A percentile compares a stretch with the other conserved stretches of the same genome.
phyloP scores from a whole-genome alignment of 2,329 filamentous ascomycete species.

The Parascedosporium putredinis region DNA sequence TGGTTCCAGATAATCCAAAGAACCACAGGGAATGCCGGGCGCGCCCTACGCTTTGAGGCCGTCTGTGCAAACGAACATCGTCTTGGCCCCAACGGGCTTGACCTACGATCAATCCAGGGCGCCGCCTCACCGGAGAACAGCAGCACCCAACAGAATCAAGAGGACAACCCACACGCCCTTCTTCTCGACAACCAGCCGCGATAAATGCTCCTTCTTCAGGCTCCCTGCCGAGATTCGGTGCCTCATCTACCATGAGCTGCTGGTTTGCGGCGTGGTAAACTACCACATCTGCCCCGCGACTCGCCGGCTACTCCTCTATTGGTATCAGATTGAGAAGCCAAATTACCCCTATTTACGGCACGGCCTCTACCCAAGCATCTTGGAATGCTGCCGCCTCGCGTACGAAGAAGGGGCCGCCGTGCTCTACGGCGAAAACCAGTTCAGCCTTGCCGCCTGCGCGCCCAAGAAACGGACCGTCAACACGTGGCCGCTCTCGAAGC shows the following conservation, averaged over 20 bases:
- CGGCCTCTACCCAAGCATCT: neutral
- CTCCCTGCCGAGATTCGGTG: constrained; percentile 10
- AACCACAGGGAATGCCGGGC: no score
- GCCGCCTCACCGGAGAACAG: neutral
- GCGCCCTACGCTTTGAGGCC: no score
- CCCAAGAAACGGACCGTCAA: neutral
- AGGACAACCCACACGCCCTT: constrained; percentile 11
- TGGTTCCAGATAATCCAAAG: no score
- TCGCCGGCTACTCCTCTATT: neutral
- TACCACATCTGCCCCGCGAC: neutral
- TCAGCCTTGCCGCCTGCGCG: neutral
- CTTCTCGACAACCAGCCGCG: constrained; percentile 1
- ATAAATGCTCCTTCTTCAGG: constrained; percentile 19
- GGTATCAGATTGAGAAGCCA: neutral
- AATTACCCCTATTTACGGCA: neutral
- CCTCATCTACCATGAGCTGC: neutral
- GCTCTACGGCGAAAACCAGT: neutral
- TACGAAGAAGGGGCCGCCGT: neutral
- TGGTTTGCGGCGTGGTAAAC: neutral
- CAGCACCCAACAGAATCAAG: constrained; percentile 11
- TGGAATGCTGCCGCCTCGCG: neutral
- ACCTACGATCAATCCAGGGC: no score
- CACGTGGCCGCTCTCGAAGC: neutral
- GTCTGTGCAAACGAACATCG: no score
- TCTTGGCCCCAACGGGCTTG: no score